A percentile compares a stretch with the other conserved stretches of the same genome.
Conservation (phyloP, 441 rosid species). For the Adansonia madagascariensis region DNA sequence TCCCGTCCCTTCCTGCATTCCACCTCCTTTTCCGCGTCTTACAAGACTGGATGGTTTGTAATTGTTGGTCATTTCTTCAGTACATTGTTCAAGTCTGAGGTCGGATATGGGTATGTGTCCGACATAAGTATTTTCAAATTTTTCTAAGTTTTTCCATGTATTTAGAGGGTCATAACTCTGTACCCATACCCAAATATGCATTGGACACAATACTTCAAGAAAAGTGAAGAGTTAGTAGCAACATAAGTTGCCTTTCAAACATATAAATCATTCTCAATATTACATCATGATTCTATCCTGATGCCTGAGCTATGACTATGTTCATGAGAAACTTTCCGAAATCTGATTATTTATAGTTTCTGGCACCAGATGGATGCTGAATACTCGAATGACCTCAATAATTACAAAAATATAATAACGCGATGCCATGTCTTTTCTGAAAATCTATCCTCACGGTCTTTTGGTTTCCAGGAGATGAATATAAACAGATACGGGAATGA, state of each 20-base stretch:
- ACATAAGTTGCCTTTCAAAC: neutral
- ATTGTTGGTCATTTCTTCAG: neutral
- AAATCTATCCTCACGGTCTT: slow-evolving; percentile 34
- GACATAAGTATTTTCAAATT: too few species aligned
- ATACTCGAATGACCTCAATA: neutral
- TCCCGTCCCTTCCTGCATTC: neutral
- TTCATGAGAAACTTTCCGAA: neutral
- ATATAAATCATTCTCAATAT: neutral
- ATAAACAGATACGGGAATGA: slow-evolving; percentile 42
- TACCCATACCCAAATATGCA: too few species aligned
- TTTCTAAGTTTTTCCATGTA: too few species aligned
- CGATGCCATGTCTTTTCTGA: neutral
- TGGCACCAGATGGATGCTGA: neutral
- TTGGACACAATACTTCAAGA: too few species aligned
- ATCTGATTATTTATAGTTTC: too few species aligned
- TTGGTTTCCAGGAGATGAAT: slow-evolving; percentile 52
- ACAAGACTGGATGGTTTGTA: neutral
- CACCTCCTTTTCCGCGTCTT: neutral
- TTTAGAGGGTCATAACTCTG: too few species aligned
- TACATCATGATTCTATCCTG: slow-evolving; percentile 1
- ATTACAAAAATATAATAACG: neutral
- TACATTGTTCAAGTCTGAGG: neutral
- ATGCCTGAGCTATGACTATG: neutral
- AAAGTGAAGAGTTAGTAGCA: too few species aligned
- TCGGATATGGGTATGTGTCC: too few species aligned